Evolutionary conservation across 768 basidiomycete genomes (phyloP), one percentile per base, ranked within the genome.

Genomic region (Suillus placidus): DNA sequence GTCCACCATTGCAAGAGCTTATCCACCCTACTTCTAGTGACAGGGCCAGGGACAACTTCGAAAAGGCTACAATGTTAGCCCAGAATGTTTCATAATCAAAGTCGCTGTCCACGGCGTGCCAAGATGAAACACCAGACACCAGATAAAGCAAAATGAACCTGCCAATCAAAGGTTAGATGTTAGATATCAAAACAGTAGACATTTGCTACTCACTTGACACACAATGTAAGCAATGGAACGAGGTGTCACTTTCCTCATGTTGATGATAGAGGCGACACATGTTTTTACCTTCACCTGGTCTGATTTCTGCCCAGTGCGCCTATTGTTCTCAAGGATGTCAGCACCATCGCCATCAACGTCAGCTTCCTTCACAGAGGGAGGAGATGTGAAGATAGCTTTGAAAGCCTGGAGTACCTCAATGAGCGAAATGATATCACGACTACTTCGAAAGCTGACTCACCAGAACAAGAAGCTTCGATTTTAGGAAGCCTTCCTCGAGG

Each of bases 121-220:
- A 47, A 8, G 45, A 47, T 23, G 45, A 5, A 12, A 47, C 2
- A 6, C 12, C n/a, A n/a, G n/a, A n/a, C n/a, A n/a, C n/a, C 23
- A 0, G 45, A 47, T 23, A 47, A n/a, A 6, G 45, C 10, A 1
- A 47, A 47, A 12, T 45, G 49, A 30, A 72, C 47, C 71, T 72
- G 26, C n/a, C 23, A 2, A 14, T 16, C 5, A 23, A 20, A 9
- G 12, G 14, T 51, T 51, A 51, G 26, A 26, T 12, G 0, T 6
- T 6, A 14, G 5, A 6, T n/a, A n/a, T n/a, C n/a, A n/a, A n/a
- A n/a, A n/a, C n/a, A n/a, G n/a, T n/a, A n/a, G n/a, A n/a, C n/a
- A n/a, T n/a, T n/a, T n/a, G n/a, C n/a, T n/a, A 26, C 26, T 51
- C 57, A 75, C 74, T 51, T 75, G 73, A 4, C 72, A 71, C 13